A percentile compares a stretch with the other conserved stretches of the same genome.
Evolutionary conservation across 768 basidiomycete genomes (phyloP).

Genomic region (Leccinum barrowsii): DNA sequence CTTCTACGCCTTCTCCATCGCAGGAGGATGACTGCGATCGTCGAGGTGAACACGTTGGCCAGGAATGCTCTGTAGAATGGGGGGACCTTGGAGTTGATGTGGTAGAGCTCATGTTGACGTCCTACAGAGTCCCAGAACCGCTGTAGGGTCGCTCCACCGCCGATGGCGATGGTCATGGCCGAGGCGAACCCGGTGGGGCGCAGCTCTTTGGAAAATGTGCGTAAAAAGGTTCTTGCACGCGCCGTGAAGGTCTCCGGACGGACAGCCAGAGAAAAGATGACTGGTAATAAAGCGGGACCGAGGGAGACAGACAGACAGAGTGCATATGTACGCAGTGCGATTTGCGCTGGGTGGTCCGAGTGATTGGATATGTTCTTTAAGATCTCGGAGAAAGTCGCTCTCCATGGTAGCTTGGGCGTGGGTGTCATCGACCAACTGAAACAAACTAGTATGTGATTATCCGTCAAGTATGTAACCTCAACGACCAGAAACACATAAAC

Average conservation of each 20-base stretch:
- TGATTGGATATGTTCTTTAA: constrained; percentile 26
- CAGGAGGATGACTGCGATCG: constrained; percentile 53
- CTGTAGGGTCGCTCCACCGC: constrained; percentile 57
- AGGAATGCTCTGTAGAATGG: constrained; percentile 53
- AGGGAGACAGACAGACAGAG: constrained; percentile 63
- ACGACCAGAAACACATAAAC: not conserved
- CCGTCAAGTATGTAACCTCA: not conserved
- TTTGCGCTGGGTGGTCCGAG: constrained; percentile 49
- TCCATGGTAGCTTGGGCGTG: constrained; percentile 3
- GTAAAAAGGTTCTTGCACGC: constrained; percentile 13
- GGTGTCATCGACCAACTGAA: constrained; percentile 4
- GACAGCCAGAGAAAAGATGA: constrained; percentile 37
- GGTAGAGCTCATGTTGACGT: no score
- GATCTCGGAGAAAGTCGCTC: not conserved
- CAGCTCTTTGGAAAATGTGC: constrained; percentile 54
- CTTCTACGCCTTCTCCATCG: constrained; percentile 41
- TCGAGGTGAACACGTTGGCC: constrained; percentile 53
- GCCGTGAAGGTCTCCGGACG: constrained; percentile 24
- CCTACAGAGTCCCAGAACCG: constrained; percentile 38
- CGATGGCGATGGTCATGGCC: constrained; percentile 59
- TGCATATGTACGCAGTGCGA: constrained; percentile 64
- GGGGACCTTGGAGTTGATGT: constrained; percentile 28
- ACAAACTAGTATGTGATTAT: not conserved
- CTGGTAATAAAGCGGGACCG: constrained; percentile 60
- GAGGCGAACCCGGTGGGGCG: constrained; percentile 65